Evolutionary conservation across 768 basidiomycete genomes (phyloP).

Genomic region (Holtermannia corniformis): DNA sequence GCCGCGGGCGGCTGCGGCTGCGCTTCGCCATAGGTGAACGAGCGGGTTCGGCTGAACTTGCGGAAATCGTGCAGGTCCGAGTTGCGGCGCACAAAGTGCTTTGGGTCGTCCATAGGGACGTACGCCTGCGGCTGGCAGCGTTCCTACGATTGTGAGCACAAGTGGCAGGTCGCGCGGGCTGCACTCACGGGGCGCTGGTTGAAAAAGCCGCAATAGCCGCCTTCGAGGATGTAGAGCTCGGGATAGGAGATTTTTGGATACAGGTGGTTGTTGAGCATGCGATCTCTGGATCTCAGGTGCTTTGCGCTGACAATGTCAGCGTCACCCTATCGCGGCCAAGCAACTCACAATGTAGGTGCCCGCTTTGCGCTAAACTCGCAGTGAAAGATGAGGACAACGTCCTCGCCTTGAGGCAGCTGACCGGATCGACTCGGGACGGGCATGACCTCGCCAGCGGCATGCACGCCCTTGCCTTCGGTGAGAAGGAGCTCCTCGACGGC

Average conservation of each 20-base stretch:
- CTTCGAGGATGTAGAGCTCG: constrained; percentile 92
- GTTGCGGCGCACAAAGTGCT: constrained; percentile 64
- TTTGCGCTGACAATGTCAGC: constrained; percentile 58
- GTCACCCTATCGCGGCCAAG: neutral
- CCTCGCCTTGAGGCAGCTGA: constrained; percentile 51
- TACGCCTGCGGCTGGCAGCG: constrained; percentile 77
- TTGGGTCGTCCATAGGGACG: constrained; percentile 90
- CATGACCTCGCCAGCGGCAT: constrained; percentile 39
- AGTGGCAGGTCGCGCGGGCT: neutral
- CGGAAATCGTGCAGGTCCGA: constrained; percentile 89
- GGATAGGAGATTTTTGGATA: constrained; percentile 94
- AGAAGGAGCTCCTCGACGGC: constrained; percentile 76
- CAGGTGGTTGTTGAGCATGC: constrained; percentile 71
- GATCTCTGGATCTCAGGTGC: constrained; percentile 80
- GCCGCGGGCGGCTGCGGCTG: constrained; percentile 16
- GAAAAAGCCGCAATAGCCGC: constrained; percentile 87
- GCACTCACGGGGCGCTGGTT: constrained; percentile 49
- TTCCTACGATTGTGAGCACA: constrained; percentile 17
- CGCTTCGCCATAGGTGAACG: constrained; percentile 80
- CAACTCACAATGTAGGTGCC: constrained; percentile 86
- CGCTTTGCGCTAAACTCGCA: constrained; percentile 95
- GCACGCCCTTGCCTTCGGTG: constrained; percentile 24
- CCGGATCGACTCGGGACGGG: constrained; percentile 52
- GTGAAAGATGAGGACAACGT: constrained; percentile 87
- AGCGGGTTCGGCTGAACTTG: constrained; percentile 80